Base-by-base conservation (phyloP, 345 rosid species). In the Citrus mangshanensis region DNA sequence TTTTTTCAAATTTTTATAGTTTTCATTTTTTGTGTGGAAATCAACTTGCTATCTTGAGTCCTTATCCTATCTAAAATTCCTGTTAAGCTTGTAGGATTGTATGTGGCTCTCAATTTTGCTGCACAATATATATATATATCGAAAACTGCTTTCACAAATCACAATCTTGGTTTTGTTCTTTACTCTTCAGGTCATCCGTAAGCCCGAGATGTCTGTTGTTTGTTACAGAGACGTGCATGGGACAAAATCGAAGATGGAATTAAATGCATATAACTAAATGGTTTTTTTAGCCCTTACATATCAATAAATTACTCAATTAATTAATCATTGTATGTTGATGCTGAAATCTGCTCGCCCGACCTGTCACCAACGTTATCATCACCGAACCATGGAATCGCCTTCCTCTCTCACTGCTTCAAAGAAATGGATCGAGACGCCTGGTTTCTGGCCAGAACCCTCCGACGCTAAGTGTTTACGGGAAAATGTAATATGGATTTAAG, bases 1-100 rank as follows among this genome's bases (percentile, higher is more conserved):
- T 35, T 14, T 46, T 0, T 0, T 46, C 51, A 46, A 12, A 16
- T 13, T 13, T 24, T 59, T 55, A 4, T 56, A 61, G 1, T 28
- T 76, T 78, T 46, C 54, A 83, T 73, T 84, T 82, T 82, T 72
- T 84, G 80, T 82, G 89, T 90, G 93, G 93, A 84, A 89, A 89
- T 38, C 70, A 85, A 88, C 46, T 74, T 84, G 54, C 73, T 77
- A 34, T 88, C 63, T 58, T 58, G 70, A 79, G 34, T 76, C 82
- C 87, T 91, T 89, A 82, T 88, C 95, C 87, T 80, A 86, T 87
- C 88, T 65, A 24, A 32, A 63, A 51, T 30, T 76, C 60, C 67
- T 74, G 21, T 46, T 59, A 58, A 68, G 78, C 68, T 71, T 80
- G 86, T 85, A 90, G 89, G 81, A 82, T 70, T 82, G 85, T 85